Percentiles rank a stretch among this genome's conserved stretches.
phyloP scores from a whole-genome alignment of 139 green algal genomes.

The Tetradesmus obliquus region DNA sequence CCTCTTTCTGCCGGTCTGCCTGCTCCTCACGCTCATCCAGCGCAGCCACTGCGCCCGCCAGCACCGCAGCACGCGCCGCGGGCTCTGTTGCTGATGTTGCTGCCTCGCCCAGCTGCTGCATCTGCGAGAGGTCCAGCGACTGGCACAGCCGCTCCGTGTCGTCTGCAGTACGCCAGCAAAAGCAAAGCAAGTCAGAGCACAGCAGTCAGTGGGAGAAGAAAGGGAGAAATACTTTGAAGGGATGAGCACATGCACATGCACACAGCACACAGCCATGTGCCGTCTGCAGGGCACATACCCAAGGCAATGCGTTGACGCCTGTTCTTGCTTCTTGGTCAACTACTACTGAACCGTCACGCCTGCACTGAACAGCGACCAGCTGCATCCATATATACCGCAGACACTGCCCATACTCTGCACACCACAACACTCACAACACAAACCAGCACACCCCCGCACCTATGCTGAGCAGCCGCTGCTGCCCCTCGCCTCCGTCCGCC shows the following conservation, averaged over 20 bases:
- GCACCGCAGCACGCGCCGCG: conserved; percentile 25
- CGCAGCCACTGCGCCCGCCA: conserved; percentile 22
- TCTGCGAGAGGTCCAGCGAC: conserved; percentile 17
- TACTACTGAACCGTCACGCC: too few relatives aligned
- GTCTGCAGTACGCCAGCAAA: neutral
- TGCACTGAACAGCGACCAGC: too few relatives aligned
- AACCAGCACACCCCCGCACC: conserved; percentile 45
- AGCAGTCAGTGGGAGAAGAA: too few relatives aligned
- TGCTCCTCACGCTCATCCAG: conserved; percentile 29
- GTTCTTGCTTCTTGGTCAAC: too few relatives aligned
- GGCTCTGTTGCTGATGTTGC: neutral
- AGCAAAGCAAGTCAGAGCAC: neutral
- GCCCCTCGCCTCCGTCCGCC: conserved; percentile 41
- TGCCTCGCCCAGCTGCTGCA: conserved; percentile 32
- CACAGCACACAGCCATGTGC: too few relatives aligned
- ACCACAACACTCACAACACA: conserved; percentile 41
- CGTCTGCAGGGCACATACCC: too few relatives aligned
- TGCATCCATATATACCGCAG: too few relatives aligned
- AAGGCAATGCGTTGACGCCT: too few relatives aligned
- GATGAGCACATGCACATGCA: too few relatives aligned
- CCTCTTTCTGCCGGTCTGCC: conserved; percentile 52
- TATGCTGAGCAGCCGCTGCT: conserved; percentile 11
- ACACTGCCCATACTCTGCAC: too few relatives aligned
- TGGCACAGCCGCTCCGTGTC: conserved; percentile 40
- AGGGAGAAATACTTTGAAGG: too few relatives aligned